A percentile compares a stretch with the other conserved stretches of the same genome.
Evolutionary conservation across 805 yeast species (phyloP).

Genomic region (Cyberlindnera saturnus): DNA sequence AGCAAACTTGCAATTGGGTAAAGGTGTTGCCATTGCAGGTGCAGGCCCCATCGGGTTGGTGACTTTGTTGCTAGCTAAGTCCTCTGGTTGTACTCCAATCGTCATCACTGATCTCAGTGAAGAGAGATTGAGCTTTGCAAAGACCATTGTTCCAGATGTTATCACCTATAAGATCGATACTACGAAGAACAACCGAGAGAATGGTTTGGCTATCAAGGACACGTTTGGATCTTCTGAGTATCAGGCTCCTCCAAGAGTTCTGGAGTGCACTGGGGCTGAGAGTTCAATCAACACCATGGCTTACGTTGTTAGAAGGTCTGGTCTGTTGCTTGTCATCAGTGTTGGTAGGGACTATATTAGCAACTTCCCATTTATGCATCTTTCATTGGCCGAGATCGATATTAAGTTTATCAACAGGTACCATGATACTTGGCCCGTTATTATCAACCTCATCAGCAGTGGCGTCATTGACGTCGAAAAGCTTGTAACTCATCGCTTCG

Average conservation of each 20-base stretch:
- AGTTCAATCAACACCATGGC: slow-evolving; percentile 40
- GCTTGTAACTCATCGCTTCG: slow-evolving; percentile 45
- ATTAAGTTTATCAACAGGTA: slow-evolving; percentile 48
- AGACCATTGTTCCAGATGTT: slow-evolving; percentile 39
- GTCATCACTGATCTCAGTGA: slow-evolving; percentile 43
- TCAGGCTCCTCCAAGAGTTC: slow-evolving; percentile 35
- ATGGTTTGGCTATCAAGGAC: slow-evolving; percentile 32
- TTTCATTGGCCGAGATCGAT: slow-evolving; percentile 46
- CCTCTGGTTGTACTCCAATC: slow-evolving; percentile 48
- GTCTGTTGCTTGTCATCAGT: slow-evolving; percentile 42
- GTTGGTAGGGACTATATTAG: slow-evolving; percentile 42
- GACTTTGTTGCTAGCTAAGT: slow-evolving; percentile 40
- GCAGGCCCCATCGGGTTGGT: slow-evolving; percentile 58
- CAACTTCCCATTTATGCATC: slow-evolving; percentile 49
- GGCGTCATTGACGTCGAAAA: slow-evolving; percentile 37
- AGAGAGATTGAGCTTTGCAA: slow-evolving; percentile 41
- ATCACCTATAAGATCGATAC: slow-evolving; percentile 37
- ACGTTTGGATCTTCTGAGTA: slow-evolving; percentile 31
- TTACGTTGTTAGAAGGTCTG: slow-evolving; percentile 41
- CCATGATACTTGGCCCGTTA: slow-evolving; percentile 53
- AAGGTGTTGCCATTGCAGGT: slow-evolving; percentile 43
- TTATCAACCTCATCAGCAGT: slow-evolving; percentile 40
- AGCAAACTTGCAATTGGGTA: slow-evolving; percentile 42
- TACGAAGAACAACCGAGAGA: slow-evolving; percentile 27
- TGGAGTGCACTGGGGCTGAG: slow-evolving; percentile 54